phyloP scores from a whole-genome alignment of 2,329 filamentous ascomycete species.

The Ampelomyces quisqualis region DNA sequence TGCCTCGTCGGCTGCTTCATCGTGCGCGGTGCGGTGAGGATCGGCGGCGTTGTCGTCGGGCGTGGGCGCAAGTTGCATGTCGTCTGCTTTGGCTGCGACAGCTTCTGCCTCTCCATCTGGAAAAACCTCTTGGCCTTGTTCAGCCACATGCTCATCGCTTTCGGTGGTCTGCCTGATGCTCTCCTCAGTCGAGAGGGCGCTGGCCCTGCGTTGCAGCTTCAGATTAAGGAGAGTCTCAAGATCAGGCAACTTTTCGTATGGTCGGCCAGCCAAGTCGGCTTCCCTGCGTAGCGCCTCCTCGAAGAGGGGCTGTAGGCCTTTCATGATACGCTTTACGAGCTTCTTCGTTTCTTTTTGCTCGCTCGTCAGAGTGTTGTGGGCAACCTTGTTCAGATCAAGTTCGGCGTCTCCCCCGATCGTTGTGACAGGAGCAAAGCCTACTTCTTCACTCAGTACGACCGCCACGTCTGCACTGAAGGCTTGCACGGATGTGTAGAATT shows the following conservation, averaged over 20 bases:
- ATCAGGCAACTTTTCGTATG: constrained; percentile 71
- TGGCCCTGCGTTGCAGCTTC: constrained; percentile 57
- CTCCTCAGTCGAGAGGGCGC: constrained; percentile 31
- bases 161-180: constrained; percentile 27
- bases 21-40: constrained; percentile 26
- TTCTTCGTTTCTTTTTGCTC: constrained; percentile 81
- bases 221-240: constrained; percentile 72
- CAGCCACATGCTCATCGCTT: constrained; percentile 10
- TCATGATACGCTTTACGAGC: constrained; percentile 86
- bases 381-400: constrained; percentile 45
- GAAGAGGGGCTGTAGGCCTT: constrained; percentile 73
- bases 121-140: constrained; percentile 13
- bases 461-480: constrained; percentile 62
- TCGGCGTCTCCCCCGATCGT: constrained; percentile 44
- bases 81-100: constrained; percentile 17
- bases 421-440: constrained; percentile 51
- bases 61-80: constrained; percentile 37
- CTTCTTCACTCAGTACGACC: constrained; percentile 56
- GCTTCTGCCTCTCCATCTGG: constrained; percentile 16
- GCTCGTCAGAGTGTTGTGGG: constrained; percentile 47
- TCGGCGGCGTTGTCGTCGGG: constrained; percentile 38
- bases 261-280: constrained; percentile 72
- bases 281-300: constrained; percentile 77
- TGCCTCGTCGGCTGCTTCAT: constrained; percentile 40
- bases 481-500: constrained; percentile 61